Evolutionary conservation across 2,329 filamentous ascomycete species (phyloP).

Genomic region (Aspergillus ibericus): DNA sequence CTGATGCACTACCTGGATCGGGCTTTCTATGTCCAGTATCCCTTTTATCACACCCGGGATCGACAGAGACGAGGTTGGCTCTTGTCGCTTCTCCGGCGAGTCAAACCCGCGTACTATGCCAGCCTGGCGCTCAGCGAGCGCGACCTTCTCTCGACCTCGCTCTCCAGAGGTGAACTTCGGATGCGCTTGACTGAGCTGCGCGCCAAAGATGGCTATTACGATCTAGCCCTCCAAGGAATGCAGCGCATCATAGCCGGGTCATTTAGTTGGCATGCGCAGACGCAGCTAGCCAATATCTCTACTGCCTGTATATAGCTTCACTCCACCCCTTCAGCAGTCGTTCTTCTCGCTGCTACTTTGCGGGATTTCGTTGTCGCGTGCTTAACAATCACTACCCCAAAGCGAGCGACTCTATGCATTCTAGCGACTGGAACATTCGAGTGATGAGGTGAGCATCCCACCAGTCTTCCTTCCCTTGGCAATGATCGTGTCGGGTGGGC

Average conservation of each 20-base stretch:
- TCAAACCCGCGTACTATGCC: neutral
- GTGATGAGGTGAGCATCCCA: too few species aligned
- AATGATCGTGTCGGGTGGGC: too few species aligned
- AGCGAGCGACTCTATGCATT: too few species aligned
- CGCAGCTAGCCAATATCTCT: neutral
- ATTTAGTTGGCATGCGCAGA: neutral
- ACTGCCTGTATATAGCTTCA: too few species aligned
- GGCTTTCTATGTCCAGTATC: slow-evolving; percentile 2
- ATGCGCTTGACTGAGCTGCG: neutral
- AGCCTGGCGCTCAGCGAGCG: neutral
- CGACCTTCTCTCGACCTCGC: neutral
- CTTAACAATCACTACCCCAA: too few species aligned
- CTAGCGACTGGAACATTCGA: too few species aligned
- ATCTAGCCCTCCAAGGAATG: neutral
- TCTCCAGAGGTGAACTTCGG: neutral
- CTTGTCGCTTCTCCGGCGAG: neutral
- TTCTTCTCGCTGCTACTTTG: too few species aligned
- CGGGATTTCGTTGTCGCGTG: too few species aligned
- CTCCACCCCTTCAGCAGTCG: too few species aligned
- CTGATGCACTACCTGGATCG: slow-evolving; percentile 4
- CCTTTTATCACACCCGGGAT: neutral
- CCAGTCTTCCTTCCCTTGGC: too few species aligned
- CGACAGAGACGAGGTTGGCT: slow-evolving; percentile 3
- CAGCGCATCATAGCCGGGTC: neutral
- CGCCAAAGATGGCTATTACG: neutral